phyloP scores from a whole-genome alignment of 257 asterid genomes.

The Penstemon newberryi region DNA sequence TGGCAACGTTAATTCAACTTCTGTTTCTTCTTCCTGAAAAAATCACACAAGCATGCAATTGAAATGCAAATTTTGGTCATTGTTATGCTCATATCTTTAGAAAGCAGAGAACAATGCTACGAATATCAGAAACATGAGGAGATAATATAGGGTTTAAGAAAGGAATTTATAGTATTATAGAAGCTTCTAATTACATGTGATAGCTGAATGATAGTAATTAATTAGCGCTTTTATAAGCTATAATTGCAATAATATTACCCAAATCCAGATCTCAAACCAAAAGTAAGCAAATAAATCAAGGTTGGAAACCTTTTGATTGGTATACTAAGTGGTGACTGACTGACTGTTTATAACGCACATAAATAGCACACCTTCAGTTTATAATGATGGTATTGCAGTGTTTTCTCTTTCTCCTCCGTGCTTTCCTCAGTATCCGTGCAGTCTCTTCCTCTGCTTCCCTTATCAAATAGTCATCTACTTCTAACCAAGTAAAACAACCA shows the following conservation, averaged over 20 bases:
- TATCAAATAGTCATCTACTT: slow-evolving; percentile 34
- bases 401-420: slow-evolving; percentile 87
- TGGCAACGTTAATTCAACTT: slow-evolving; percentile 23
- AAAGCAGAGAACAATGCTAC: not conserved
- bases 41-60: slow-evolving; percentile 11
- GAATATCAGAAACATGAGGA: slow-evolving; percentile 8
- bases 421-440: slow-evolving; percentile 75
- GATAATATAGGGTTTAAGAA: slow-evolving; percentile 14
- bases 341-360: slow-evolving; percentile 7
- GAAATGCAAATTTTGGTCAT: slow-evolving; percentile 12
- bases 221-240: slow-evolving; percentile 14
- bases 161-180: not conserved
- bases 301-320: not conserved
- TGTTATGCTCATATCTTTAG: not conserved
- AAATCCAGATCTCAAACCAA: not conserved
- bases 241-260: not conserved
- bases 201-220: slow-evolving; percentile 22
- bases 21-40: slow-evolving; percentile 30
- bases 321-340: not conserved
- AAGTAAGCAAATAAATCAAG: not conserved
- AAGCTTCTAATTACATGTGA: slow-evolving; percentile 11
- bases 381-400: slow-evolving; percentile 58
- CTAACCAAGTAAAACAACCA: slow-evolving; percentile 31
- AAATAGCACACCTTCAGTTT: slow-evolving; percentile 53
- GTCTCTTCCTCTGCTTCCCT: slow-evolving; percentile 63